These are phyloP conservation scores for Scheffersomyces stambukii DNA, from an alignment of 1,139 yeast species.

Conservation along the genomic window DNA sequence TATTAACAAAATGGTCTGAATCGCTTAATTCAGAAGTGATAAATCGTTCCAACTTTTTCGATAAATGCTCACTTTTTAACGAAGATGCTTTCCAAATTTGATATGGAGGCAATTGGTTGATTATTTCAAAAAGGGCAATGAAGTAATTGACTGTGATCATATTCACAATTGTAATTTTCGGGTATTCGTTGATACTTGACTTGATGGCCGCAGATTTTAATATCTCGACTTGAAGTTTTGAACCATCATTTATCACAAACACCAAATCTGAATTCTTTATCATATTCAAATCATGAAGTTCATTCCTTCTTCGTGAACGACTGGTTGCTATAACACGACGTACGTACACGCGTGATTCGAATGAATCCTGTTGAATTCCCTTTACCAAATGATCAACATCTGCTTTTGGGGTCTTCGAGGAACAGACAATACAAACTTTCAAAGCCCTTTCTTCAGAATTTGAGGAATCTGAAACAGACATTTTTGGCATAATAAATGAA, in stretches of 20 bases:
- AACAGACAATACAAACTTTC: slow-evolving; percentile 19
- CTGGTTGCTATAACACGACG: too few species aligned
- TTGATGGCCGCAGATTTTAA: slow-evolving; percentile 13
- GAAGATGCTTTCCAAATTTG: slow-evolving; percentile 42
- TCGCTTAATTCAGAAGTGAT: too few species aligned
- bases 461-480: slow-evolving; percentile 19
- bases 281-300: background rate
- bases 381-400: slow-evolving; percentile 3
- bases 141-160: slow-evolving; percentile 41
- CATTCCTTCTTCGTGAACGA: too few species aligned
- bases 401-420: slow-evolving; percentile 5
- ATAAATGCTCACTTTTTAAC: slow-evolving; percentile 23
- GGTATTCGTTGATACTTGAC: slow-evolving; percentile 5
- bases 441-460: too few species aligned
- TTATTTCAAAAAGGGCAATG: slow-evolving; percentile 34
- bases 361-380: too few species aligned
- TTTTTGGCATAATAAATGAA: slow-evolving; percentile 38
- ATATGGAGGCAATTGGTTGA: slow-evolving; percentile 29
- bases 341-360: too few species aligned
- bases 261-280: slow-evolving; percentile 22
- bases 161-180: slow-evolving; percentile 34
- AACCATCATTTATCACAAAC: slow-evolving; percentile 41
- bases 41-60: slow-evolving; percentile 24
- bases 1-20: too few species aligned
- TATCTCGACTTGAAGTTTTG: slow-evolving; percentile 24